Conservation (phyloP, 176 grass and related monocot species). For the Paspalum notatum region DNA sequence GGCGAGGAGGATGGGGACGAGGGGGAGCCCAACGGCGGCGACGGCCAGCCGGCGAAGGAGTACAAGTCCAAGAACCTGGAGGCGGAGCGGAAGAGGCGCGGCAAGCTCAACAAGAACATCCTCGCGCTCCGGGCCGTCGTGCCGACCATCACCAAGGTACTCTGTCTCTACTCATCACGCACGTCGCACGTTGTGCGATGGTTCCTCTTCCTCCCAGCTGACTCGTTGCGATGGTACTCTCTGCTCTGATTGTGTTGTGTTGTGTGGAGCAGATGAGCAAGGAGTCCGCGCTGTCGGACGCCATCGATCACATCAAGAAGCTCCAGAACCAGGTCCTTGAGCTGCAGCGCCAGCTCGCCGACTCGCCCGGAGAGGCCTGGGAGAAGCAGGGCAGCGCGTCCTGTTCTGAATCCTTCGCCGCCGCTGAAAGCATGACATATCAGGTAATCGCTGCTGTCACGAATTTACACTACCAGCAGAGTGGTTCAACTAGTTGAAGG, state of each 20-base stretch:
- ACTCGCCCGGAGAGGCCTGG: slow-evolving; percentile 49
- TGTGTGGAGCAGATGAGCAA: slow-evolving; percentile 84
- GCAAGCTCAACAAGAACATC: slow-evolving; percentile 86
- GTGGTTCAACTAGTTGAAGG: background rate
- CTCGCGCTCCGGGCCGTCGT: slow-evolving; percentile 79
- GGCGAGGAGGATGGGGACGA: slow-evolving; percentile 45
- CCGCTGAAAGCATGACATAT: slow-evolving; percentile 44
- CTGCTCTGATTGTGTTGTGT: too few relatives aligned
- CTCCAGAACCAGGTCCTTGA: slow-evolving; percentile 78
- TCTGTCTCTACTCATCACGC: background rate
- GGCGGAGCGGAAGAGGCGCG: slow-evolving; percentile 77
- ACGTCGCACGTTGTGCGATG: background rate
- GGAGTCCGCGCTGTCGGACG: slow-evolving; percentile 78
- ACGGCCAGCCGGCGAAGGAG: slow-evolving; percentile 8
- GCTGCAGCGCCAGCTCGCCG: slow-evolving; percentile 66
- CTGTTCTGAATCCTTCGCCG: slow-evolving; percentile 42
- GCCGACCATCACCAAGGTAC: slow-evolving; percentile 90
- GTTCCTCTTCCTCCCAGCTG: background rate
- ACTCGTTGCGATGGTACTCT: too few relatives aligned
- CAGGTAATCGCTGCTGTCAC: slow-evolving; percentile 48
- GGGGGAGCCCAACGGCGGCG: slow-evolving; percentile 40
- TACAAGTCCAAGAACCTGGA: slow-evolving; percentile 96
- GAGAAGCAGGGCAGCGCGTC: slow-evolving; percentile 64
- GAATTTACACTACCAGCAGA: background rate
- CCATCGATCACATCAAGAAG: slow-evolving; percentile 80